Conservation (phyloP, 192 early-diverging fungal species). For the Ambispora gerdemannii region DNA sequence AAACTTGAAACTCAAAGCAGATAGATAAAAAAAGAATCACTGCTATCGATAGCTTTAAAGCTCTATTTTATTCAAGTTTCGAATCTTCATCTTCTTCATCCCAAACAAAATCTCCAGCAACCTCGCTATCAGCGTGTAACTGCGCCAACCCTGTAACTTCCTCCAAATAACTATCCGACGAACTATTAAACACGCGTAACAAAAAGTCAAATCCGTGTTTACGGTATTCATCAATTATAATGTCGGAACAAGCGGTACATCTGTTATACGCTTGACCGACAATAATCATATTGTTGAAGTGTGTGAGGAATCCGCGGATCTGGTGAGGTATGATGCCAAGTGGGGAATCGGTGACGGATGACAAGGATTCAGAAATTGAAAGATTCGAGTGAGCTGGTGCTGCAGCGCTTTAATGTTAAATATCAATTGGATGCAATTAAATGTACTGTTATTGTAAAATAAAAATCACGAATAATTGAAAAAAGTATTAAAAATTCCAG, state of each 20-base stretch:
- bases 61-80: no score
- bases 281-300: slow-evolving; percentile 82
- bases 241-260: slow-evolving; percentile 89
- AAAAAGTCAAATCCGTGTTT: slow-evolving; percentile 73
- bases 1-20: no score
- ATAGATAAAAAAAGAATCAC: no score
- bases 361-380: not conserved
- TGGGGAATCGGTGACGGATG: slow-evolving; percentile 23
- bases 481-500: no score
- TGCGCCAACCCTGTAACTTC: slow-evolving; percentile 78
- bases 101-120: slow-evolving; percentile 74
- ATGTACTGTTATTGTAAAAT: no score
- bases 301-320: slow-evolving; percentile 85
- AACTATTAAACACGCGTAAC: slow-evolving; percentile 63
- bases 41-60: no score
- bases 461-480: no score
- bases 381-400: slow-evolving; percentile 50
- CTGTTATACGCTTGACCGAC: slow-evolving; percentile 79
- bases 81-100: slow-evolving; percentile 59
- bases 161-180: slow-evolving; percentile 78
- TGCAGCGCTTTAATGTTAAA: slow-evolving; percentile 44
- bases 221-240: slow-evolving; percentile 61
- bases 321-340: slow-evolving; percentile 91
- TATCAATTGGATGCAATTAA: no score
- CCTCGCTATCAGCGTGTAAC: slow-evolving; percentile 78